Evolutionary conservation across 345 rosid species (phyloP), one percentile per base, ranked within the genome.

Genomic region (Trapa bicornis): DNA sequence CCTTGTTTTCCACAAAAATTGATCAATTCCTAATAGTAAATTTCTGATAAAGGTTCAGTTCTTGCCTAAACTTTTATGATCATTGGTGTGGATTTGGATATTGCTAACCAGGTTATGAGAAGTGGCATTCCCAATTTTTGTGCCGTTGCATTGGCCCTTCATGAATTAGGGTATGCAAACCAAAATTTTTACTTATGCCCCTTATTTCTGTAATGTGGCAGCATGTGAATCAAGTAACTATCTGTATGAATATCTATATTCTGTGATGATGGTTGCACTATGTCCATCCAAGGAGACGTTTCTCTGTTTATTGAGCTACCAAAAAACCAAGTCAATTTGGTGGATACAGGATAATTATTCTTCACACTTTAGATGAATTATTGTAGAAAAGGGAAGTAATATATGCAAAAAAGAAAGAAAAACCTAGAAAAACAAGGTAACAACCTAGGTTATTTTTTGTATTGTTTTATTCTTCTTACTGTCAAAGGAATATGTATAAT

Each of bases 101-200:
- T 58, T 58, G 16, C 35, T 4, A 76, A 47, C 58, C 78, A 91
- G 97, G 96, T 91, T 68, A 83, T 85, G 78, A 86, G 89, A 78
- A 92, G 96, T 76, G 98, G 98, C 47, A 71, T 86, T 66, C 98
- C 98, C n/a, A 92, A 92, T 84, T 92, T 92, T 65, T 89, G 95
- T 77, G 98, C 98, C 11, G 96, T 92, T 75, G 93, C 98, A 71
- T 61, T 89, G 48, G 92, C 98, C 53, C 96, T 92, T 68, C 75
- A 71, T 56, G 96, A 87, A 50, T 73, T 89, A 68, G 98, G 98
- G 98, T 92, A 70, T 68, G 86, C 76, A 61, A 10, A 22, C 22
- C 11, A 71, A 70, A 39, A 53, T 68, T 63, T 17, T 5, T 53
- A 53, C 16, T 17, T 53, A 7, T 6, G 13, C 11, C 2, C 6